These are phyloP conservation scores for Allantophomopsis cytisporea DNA, from an alignment of 2,329 filamentous ascomycete species.

Conservation along the genomic window DNA sequence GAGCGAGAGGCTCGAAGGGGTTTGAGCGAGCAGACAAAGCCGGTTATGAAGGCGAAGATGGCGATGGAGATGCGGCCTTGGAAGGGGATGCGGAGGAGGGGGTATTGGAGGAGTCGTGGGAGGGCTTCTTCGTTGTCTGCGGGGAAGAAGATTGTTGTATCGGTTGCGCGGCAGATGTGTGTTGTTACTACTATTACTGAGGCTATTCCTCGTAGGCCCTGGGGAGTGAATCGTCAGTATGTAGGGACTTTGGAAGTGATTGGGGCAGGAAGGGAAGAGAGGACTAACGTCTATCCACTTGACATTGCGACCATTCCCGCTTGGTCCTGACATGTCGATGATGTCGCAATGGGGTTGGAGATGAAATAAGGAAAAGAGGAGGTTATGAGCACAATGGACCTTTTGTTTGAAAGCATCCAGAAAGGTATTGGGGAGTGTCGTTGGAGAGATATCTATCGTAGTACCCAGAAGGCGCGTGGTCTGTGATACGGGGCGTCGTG, in stretches of 20 bases:
- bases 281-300: constrained; percentile 46
- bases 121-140: constrained; percentile 25
- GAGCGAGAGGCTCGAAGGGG: constrained; percentile 39
- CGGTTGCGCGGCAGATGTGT: constrained; percentile 36
- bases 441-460: no score
- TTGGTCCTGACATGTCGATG: no score
- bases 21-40: constrained; percentile 50
- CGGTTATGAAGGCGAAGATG: constrained; percentile 52
- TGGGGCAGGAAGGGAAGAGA: neutral
- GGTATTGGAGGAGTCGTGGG: constrained; percentile 39
- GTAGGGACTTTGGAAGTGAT: constrained; percentile 1
- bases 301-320: constrained; percentile 23
- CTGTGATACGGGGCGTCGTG: no score
- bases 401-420: no score
- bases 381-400: no score
- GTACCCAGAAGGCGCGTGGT: no score
- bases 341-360: no score
- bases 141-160: constrained; percentile 33
- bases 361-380: no score
- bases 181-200: constrained; percentile 38
- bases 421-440: no score
- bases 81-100: constrained; percentile 42
- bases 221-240: constrained; percentile 1
- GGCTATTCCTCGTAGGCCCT: constrained; percentile 42
- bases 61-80: constrained; percentile 54